Evolutionary conservation across 148 eudicot genomes (phyloP).

Genomic region (Heliosperma pusillum): DNA sequence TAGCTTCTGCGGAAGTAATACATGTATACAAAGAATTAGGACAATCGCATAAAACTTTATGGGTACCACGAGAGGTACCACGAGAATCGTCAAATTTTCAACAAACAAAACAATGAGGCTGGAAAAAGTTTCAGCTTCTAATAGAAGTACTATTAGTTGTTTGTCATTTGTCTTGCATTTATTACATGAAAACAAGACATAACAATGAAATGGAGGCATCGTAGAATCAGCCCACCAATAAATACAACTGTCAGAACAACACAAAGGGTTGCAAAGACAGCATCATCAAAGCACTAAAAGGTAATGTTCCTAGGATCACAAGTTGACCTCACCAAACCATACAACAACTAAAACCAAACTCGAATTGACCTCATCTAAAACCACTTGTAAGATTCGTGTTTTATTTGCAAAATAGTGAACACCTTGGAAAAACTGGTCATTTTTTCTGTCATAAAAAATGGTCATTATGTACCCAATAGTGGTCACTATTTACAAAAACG

Average conservation of each 20-base stretch:
- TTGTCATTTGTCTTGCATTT: not conserved
- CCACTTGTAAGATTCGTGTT: too few species aligned
- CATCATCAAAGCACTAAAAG: not conserved
- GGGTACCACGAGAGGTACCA: not conserved
- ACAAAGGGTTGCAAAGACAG: not conserved
- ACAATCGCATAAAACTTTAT: not conserved
- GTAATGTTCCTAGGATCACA: slow-evolving; percentile 1
- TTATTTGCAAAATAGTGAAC: too few species aligned
- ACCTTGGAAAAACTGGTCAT: too few species aligned
- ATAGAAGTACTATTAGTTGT: not conserved
- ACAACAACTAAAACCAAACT: not conserved
- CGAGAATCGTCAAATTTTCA: not conserved
- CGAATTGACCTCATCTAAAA: too few species aligned
- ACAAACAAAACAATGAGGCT: not conserved
- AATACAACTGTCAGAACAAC: slow-evolving; percentile 8
- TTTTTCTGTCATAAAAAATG: too few species aligned
- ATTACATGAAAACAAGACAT: slow-evolving; percentile 4
- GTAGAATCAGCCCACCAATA: slow-evolving; percentile 6
- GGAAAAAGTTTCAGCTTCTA: too few species aligned
- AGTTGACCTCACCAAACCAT: not conserved
- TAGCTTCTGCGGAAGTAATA: slow-evolving; percentile 50
- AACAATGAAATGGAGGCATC: slow-evolving; percentile 5
- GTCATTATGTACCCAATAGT: too few species aligned
- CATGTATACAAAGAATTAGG: slow-evolving; percentile 4
- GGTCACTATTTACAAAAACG: too few species aligned